Conservation (phyloP, 1,139 yeast species). For the Yamadazyma friedrichii region DNA sequence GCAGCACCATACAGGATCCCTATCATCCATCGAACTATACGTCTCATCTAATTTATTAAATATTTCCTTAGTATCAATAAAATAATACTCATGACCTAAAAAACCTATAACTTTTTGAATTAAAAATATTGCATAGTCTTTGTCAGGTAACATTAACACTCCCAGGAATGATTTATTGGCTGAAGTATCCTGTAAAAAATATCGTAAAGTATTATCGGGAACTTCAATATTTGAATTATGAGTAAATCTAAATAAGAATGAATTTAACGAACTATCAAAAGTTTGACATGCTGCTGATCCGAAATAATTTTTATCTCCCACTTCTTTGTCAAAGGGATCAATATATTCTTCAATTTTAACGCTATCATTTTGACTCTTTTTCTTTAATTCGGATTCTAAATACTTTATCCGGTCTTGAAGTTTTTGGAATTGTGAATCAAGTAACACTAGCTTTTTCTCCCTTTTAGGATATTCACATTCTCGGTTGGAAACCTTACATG, state of each 20-base stretch:
- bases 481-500: constrained; percentile 11
- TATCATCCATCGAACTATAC: constrained; percentile 9
- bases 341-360: constrained; percentile 12
- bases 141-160: constrained; percentile 14
- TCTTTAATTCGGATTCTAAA: constrained; percentile 12
- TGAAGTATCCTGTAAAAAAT: constrained; percentile 9
- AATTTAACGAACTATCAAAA: constrained; percentile 15
- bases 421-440: constrained; percentile 15
- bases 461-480: constrained; percentile 15
- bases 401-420: constrained; percentile 6
- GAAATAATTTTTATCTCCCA: constrained; percentile 8
- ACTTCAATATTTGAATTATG: constrained; percentile 4
- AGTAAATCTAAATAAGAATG: constrained; percentile 13
- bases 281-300: constrained; percentile 15
- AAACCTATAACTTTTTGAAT: constrained; percentile 12
- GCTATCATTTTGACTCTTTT: background rate
- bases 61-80: constrained; percentile 10
- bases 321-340: constrained; percentile 13
- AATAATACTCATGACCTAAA: constrained; percentile 13
- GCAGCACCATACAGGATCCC: constrained; percentile 13
- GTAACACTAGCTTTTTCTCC: constrained; percentile 13
- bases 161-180: constrained; percentile 12
- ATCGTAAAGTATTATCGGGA: constrained; percentile 7
- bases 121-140: constrained; percentile 14
- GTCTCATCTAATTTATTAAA: constrained; percentile 10